These are phyloP conservation scores for Neurospora discreta DNA, from an alignment of 495 filamentous ascomycete species.

Conservation along the genomic window DNA sequence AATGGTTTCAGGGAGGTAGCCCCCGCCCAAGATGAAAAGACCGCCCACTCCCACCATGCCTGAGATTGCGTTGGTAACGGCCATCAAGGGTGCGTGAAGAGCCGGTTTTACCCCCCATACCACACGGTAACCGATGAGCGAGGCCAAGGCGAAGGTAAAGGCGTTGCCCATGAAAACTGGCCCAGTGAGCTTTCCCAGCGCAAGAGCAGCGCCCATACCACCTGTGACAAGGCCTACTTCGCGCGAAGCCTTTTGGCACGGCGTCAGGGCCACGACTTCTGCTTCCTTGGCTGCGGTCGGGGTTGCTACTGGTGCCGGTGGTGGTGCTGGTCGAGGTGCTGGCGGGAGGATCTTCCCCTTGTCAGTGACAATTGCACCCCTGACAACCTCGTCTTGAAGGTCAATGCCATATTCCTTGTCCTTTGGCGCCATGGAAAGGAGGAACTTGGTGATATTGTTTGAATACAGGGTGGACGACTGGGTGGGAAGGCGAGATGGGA, in stretches of 20 bases:
- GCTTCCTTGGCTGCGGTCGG: slow-evolving; percentile 42
- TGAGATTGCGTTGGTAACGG: slow-evolving; percentile 77
- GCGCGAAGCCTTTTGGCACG: slow-evolving; percentile 62
- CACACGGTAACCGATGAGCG: slow-evolving; percentile 67
- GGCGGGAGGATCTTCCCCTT: slow-evolving; percentile 63
- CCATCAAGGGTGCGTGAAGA: slow-evolving; percentile 74
- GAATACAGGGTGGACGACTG: slow-evolving; percentile 76
- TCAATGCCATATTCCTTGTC: slow-evolving; percentile 66
- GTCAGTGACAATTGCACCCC: slow-evolving; percentile 65
- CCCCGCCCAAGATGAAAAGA: slow-evolving; percentile 71
- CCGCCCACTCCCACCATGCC: slow-evolving; percentile 79
- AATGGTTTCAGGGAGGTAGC: slow-evolving; percentile 59
- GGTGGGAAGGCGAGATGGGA: slow-evolving; percentile 68
- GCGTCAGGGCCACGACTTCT: slow-evolving; percentile 53
- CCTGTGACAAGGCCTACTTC: slow-evolving; percentile 59
- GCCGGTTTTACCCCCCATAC: slow-evolving; percentile 72
- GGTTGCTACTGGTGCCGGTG: slow-evolving; percentile 46
- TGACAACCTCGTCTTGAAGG: slow-evolving; percentile 66
- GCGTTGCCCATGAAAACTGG: slow-evolving; percentile 74
- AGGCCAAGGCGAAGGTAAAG: slow-evolving; percentile 68
- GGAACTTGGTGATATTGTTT: slow-evolving; percentile 77
- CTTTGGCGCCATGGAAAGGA: slow-evolving; percentile 64
- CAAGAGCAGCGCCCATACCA: slow-evolving; percentile 60
- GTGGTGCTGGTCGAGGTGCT: slow-evolving; percentile 59
- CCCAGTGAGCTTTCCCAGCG: slow-evolving; percentile 63